Percentiles rank a stretch among this genome's conserved stretches.
phyloP scores from a whole-genome alignment of 345 rosid species.

The Odontarrhena argentea region DNA sequence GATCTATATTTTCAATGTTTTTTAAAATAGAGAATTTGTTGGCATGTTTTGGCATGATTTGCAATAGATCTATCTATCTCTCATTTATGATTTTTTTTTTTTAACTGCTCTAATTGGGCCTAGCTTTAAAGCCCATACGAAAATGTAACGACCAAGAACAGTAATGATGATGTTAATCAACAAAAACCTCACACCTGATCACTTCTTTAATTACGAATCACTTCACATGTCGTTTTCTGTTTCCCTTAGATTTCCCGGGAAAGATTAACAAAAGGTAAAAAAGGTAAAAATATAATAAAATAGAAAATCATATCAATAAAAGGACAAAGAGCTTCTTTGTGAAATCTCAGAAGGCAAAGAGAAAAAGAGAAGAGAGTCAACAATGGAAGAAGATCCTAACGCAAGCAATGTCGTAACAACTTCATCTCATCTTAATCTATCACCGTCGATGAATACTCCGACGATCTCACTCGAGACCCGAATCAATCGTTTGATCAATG shows the following conservation, averaged over 20 bases:
- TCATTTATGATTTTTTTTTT: too few relatives aligned
- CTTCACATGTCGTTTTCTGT: slow-evolving; percentile 45
- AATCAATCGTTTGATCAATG: slow-evolving; percentile 73
- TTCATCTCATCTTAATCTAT: slow-evolving; percentile 48
- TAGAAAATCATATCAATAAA: background rate
- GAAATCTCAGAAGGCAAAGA: background rate
- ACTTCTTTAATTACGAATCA: slow-evolving; percentile 28
- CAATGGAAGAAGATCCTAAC: slow-evolving; percentile 46
- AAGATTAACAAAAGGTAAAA: slow-evolving; percentile 4
- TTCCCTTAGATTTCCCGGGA: slow-evolving; percentile 47
- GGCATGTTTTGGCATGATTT: slow-evolving; percentile 1
- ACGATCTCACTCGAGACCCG: slow-evolving; percentile 48
- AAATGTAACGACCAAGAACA: slow-evolving; percentile 14
- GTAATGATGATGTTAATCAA: slow-evolving; percentile 15
- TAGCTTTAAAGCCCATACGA: slow-evolving; percentile 24
- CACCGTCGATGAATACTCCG: slow-evolving; percentile 50
- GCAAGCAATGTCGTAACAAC: slow-evolving; percentile 38
- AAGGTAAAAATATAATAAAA: background rate
- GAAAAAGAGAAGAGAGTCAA: slow-evolving; percentile 32
- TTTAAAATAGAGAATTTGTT: background rate
- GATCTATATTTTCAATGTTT: slow-evolving; percentile 12
- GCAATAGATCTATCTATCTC: slow-evolving; percentile 13
- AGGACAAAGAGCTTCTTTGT: slow-evolving; percentile 34
- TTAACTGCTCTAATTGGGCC: slow-evolving; percentile 14
- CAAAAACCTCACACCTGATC: slow-evolving; percentile 23